These are phyloP conservation scores for Cicer yamashitae DNA, from an alignment of 306 rosid species.

Conservation along the genomic window DNA sequence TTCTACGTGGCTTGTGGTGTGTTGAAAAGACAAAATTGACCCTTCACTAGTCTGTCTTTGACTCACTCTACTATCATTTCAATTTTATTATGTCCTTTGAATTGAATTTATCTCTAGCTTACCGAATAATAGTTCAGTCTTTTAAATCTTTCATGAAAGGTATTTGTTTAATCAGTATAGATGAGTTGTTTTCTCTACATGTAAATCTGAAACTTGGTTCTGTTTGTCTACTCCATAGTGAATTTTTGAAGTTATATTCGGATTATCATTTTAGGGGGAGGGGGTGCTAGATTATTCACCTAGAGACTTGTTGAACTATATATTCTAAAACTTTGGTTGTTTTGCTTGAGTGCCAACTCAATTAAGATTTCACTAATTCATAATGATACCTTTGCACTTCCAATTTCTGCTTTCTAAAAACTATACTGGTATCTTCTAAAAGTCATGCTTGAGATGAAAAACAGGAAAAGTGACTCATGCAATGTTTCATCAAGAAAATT, in stretches of 20 bases:
- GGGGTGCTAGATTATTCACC: slow-evolving; percentile 7
- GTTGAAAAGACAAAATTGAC: slow-evolving; percentile 57
- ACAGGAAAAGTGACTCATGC: not conserved
- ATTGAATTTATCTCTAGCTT: slow-evolving; percentile 37
- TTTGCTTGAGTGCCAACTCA: too few species aligned
- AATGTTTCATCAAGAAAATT: not conserved
- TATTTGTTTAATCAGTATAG: not conserved
- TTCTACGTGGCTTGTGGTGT: slow-evolving; percentile 38
- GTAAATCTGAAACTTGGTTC: slow-evolving; percentile 31
- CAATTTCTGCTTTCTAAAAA: too few species aligned
- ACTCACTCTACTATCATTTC: slow-evolving; percentile 12
- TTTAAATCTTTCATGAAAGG: slow-evolving; percentile 7
- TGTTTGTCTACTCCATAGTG: slow-evolving; percentile 6
- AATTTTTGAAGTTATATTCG: not conserved
- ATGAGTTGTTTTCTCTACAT: slow-evolving; percentile 21
- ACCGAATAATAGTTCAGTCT: slow-evolving; percentile 17
- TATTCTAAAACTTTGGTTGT: too few species aligned
- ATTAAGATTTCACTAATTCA: too few species aligned
- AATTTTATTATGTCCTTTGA: slow-evolving; percentile 9
- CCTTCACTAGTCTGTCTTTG: slow-evolving; percentile 40
- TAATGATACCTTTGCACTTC: too few species aligned
- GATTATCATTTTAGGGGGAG: too few species aligned
- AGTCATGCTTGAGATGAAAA: not conserved
- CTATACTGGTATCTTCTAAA: not conserved
- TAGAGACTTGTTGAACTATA: not conserved